These are phyloP conservation scores for Canariomyces notabilis DNA, from an alignment of 2,329 filamentous ascomycete genomes.

Conservation along the genomic window DNA sequence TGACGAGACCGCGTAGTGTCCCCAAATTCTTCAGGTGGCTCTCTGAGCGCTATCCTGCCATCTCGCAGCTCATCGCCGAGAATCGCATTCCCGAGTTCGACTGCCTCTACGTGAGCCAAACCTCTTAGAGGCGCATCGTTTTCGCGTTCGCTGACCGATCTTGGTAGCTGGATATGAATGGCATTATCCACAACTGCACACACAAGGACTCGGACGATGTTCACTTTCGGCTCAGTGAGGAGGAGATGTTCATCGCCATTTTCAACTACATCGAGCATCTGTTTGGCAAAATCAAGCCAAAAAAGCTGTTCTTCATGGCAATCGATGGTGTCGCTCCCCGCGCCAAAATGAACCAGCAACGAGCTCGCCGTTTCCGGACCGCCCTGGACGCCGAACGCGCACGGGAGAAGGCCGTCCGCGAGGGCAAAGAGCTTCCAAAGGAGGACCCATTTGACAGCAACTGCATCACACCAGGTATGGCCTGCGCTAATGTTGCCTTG, in stretches of 20 bases:
- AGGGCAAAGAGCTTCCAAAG: conserved; percentile 89
- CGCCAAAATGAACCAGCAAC: conserved; percentile 99
- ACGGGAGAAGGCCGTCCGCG: conserved; percentile 82
- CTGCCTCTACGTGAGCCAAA: conserved; percentile 70
- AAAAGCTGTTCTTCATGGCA: conserved; percentile 99
- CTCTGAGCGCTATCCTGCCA: conserved; percentile 96
- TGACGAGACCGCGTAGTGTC: conserved; percentile 41
- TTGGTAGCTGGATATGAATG: conserved; percentile 84
- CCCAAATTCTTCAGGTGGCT: conserved; percentile 98
- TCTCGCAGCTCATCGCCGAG: conserved; percentile 96
- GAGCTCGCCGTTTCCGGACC: conserved; percentile 88
- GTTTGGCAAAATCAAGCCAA: conserved; percentile 97
- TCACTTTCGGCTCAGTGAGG: conserved; percentile 88
- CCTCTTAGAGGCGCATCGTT: conserved; percentile 16
- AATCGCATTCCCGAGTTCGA: conserved; percentile 99
- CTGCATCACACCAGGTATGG: conserved; percentile 83
- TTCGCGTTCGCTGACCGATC: conserved; percentile 33
- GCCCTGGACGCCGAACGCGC: conserved; percentile 86
- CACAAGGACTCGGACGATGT: conserved; percentile 93
- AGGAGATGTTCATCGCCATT: conserved; percentile 99
- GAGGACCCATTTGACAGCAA: conserved; percentile 98
- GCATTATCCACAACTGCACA: conserved; percentile 99
- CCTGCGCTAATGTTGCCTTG: neutral
- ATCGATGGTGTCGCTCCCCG: conserved; percentile 96
- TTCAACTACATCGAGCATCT: conserved; percentile 99